These are phyloP conservation scores for Rhododendron molle DNA, from an alignment of 148 eudicot species.

Conservation along the genomic window DNA sequence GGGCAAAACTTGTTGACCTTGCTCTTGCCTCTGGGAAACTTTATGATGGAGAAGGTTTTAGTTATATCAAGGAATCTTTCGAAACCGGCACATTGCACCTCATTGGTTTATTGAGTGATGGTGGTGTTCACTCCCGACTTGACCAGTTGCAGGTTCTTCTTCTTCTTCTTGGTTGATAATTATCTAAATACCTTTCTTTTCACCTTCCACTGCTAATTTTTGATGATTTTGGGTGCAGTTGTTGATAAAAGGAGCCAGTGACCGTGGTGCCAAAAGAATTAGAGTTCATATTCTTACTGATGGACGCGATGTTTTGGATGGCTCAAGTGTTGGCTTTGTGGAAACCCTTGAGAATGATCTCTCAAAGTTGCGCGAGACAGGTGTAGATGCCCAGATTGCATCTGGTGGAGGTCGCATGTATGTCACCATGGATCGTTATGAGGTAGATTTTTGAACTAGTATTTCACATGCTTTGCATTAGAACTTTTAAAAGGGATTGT, in stretches of 20 bases:
- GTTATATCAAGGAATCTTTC: constrained; percentile 66
- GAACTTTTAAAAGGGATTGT: not conserved
- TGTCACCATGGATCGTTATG: constrained; percentile 95
- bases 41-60: constrained; percentile 83
- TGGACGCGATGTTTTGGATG: constrained; percentile 97
- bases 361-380: constrained; percentile 55
- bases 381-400: constrained; percentile 86
- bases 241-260: constrained; percentile 73
- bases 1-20: constrained; percentile 90
- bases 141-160: constrained; percentile 80
- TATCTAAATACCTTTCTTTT: not conserved
- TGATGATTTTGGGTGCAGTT: constrained; percentile 36
- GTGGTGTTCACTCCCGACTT: constrained; percentile 94
- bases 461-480: not conserved
- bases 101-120: constrained; percentile 89
- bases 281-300: constrained; percentile 86
- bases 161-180: not conserved
- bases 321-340: constrained; percentile 79
- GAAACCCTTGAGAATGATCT: constrained; percentile 88
- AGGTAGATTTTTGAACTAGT: constrained; percentile 42
- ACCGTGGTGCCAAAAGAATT: constrained; percentile 83
- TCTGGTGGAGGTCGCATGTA: constrained; percentile 98
- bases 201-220: not conserved
- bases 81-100: constrained; percentile 74
- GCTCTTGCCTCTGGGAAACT: constrained; percentile 91